Conservation (phyloP, 139 green algal genomes). For the Chlamydomonas asymmetrica region DNA sequence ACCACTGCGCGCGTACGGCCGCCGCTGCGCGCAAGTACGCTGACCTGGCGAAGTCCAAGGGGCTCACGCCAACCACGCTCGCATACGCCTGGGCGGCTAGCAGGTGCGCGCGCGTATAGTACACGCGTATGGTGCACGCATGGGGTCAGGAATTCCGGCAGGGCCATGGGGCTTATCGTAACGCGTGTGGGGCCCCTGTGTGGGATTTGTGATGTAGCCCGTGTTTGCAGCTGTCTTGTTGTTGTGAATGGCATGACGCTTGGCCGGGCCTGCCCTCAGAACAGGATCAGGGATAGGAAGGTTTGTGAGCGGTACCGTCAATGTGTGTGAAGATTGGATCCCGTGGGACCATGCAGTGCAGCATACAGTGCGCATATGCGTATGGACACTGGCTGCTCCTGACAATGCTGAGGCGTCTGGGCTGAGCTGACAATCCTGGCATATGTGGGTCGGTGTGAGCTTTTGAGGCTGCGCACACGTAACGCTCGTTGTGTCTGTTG, state of each 20-base stretch:
- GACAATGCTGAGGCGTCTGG: too few relatives aligned
- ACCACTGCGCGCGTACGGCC: constrained; percentile 33
- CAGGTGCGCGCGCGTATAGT: constrained; percentile 33
- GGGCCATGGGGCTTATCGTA: constrained; percentile 54
- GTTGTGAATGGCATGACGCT: background rate
- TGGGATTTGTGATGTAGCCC: background rate
- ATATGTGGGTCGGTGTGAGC: too few relatives aligned
- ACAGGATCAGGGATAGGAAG: background rate
- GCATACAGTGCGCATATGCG: background rate
- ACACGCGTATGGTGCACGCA: too few relatives aligned
- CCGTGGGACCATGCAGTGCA: background rate
- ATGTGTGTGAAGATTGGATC: background rate
- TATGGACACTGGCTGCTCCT: too few relatives aligned
- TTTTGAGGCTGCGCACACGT: too few relatives aligned
- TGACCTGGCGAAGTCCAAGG: constrained; percentile 60
- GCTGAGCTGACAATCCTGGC: too few relatives aligned
- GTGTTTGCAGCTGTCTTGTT: background rate
- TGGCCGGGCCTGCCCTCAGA: background rate
- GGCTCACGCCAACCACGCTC: constrained; percentile 58
- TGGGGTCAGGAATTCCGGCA: constrained; percentile 60
- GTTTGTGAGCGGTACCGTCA: background rate
- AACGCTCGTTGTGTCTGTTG: too few relatives aligned
- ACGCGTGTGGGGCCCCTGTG: background rate
- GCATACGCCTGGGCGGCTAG: constrained; percentile 55
- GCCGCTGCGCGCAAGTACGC: constrained; percentile 60